Evolutionary conservation across 192 early-diverging fungal genomes (phyloP), one percentile per base, ranked within the genome.

Genomic region (Podila epigama): DNA sequence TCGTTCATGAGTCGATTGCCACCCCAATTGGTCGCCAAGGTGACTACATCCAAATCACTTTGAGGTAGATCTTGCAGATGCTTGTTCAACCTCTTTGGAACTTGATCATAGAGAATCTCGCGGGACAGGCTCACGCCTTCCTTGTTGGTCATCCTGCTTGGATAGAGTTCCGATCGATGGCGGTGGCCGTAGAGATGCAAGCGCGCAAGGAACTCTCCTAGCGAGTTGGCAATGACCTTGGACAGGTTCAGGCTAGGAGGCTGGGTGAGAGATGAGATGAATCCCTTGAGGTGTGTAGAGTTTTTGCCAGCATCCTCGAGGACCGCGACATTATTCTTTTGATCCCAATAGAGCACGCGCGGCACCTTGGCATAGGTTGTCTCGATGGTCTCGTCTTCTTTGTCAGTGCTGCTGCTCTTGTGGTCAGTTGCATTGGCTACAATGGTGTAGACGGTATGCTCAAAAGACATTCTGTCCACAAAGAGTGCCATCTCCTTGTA

Each of bases 201-300:
- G 63, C 70, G 66, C 27, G 55, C 79, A 60, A 81, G 68, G 54
- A 81, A 81, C 29, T 75, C 62, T 27, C 70, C 79, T 28, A 81
- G 65, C 28, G 60, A 51, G 16, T 40, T 64, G 50, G 70, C 79
- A 48, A 81, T 63, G 41, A 53, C 59, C 55, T 42, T 66, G 31
- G 58, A 48, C 59, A 81, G 66, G 25, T 57, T 63, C 51, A 56
- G 35, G 37, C 44, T 64, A 15, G 58, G 69, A 41, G 79, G 66
- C 31, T 68, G 31, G 40, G 53, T 60, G 37, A 48, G 60, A 29
- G 65, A 48, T 18, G 66, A 81, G 39, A 81, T 65, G 56, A 59
- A 68, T 22, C 36, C 57, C 44, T 75, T 72, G 41, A 75, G 54
- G 66, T 73, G 59, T 13, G 70, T 61, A 35, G 69, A 64, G 34